Conservation (phyloP, 345 rosid species). For the Salix brachista region DNA sequence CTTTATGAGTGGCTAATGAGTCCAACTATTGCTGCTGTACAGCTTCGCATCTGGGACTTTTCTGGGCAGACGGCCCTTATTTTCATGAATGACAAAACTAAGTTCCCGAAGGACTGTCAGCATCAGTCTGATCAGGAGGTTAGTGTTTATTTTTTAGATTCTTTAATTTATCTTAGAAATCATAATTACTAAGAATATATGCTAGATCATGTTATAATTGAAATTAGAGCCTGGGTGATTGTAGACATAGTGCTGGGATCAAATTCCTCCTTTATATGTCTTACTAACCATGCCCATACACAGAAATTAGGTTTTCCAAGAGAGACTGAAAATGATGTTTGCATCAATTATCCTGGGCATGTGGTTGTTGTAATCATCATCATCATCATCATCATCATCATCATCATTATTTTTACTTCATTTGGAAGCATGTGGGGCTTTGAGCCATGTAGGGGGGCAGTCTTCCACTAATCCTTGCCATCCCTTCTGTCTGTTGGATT, state of each 20-base stretch:
- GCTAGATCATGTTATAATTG: not conserved
- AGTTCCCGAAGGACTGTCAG: constrained; percentile 47
- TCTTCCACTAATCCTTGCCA: too few relatives aligned
- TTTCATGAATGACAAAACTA: constrained; percentile 52
- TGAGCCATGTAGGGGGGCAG: too few relatives aligned
- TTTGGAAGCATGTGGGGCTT: too few relatives aligned
- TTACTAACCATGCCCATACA: too few relatives aligned
- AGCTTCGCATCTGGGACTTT: constrained; percentile 93
- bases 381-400: too few relatives aligned
- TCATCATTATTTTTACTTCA: not conserved
- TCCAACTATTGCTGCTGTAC: constrained; percentile 32
- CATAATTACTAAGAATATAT: not conserved
- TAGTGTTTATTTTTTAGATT: constrained; percentile 18
- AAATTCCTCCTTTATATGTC: not conserved
- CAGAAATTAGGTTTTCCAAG: too few relatives aligned
- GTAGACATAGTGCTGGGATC: not conserved
- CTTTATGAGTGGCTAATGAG: constrained; percentile 12
- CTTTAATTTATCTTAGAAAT: not conserved
- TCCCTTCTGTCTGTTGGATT: too few relatives aligned
- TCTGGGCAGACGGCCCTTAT: constrained; percentile 69
- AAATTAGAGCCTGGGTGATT: not conserved
- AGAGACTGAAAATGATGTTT: too few relatives aligned
- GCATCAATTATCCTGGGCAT: too few relatives aligned
- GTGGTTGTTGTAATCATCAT: too few relatives aligned
- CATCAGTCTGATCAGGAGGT: constrained; percentile 83